Evolutionary conservation across 202 grass and related monocot genomes (phyloP), one percentile per base, ranked within the genome.

Genomic region (Digitaria exilis): DNA sequence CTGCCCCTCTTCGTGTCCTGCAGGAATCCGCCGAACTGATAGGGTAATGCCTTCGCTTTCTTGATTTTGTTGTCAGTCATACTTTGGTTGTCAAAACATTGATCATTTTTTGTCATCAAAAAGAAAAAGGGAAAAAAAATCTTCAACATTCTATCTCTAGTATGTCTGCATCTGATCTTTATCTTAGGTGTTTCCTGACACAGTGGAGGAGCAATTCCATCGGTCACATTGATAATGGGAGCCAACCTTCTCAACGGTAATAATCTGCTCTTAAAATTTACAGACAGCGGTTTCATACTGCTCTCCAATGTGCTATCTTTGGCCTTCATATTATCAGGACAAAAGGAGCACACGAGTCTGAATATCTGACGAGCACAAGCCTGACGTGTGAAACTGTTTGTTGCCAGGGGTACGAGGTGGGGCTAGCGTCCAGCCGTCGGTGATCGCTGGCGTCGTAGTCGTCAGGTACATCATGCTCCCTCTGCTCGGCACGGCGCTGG

Each of bases 221-320:
- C 96, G 2, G 12, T 98, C 41, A 87, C 96, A 5, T 7, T 96
- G 71, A 94, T 96, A 83, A 98, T 96, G 96, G 96, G 96, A 87
- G 93, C 85, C 46, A 98, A 98, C 85, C 89, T 98, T 61, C 80
- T 94, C 41, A 81, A 82, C 65, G 96, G 96, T 98, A 90, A 2
- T 17, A 90, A 2, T 21, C 44, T 19, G 30, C 44, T 32, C 9
- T 54, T 5, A 52, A 60, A 52, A 60, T 6, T 74, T 82, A 68
- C 34, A 72, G 12, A 28, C 5, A 8, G 14, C 11, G 50, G 15
- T 30, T 18, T 5, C 24, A 71, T 18, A 28, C 62, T 9, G 46
- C 41, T 9, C 17, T 32, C 34, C 11, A 66, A 37, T 11, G 45
- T 1, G 30, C 29, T 17, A 15, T 68, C 35, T 14, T 43, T 43